Conservation (phyloP, 2,329 filamentous ascomycete species). For the Fusarium heterosporum region DNA sequence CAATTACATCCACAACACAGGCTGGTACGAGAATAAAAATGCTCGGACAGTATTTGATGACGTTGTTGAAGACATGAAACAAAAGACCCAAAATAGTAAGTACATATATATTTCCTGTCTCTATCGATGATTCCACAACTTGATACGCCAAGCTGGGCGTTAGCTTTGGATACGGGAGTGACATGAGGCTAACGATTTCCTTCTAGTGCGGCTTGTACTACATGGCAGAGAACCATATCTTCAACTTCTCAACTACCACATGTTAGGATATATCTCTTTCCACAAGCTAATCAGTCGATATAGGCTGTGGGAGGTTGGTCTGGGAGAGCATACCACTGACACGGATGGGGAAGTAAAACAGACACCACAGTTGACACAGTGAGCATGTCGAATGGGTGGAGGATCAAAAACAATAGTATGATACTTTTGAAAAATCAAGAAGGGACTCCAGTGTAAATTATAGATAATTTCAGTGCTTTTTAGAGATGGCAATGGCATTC, state of each 20-base stretch:
- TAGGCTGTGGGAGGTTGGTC: constrained; percentile 3
- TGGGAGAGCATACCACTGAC: constrained; percentile 3
- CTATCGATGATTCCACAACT: too few species aligned
- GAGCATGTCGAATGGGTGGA: too few species aligned
- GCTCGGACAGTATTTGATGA: not conserved
- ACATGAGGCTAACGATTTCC: too few species aligned
- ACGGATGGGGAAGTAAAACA: not conserved
- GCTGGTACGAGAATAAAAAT: constrained; percentile 19
- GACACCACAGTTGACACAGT: not conserved
- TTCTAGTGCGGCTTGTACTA: constrained; percentile 5
- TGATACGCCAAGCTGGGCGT: too few species aligned
- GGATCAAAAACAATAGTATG: too few species aligned
- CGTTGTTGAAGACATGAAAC: not conserved
- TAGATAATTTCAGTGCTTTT: too few species aligned
- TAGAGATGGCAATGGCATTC: too few species aligned
- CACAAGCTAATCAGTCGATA: constrained; percentile 9
- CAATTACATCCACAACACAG: constrained; percentile 22
- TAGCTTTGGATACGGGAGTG: too few species aligned
- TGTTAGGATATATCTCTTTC: constrained; percentile 8
- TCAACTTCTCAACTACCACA: not conserved
- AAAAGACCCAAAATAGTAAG: not conserved
- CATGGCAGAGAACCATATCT: not conserved
- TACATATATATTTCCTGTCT: not conserved
- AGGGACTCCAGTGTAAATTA: too few species aligned
- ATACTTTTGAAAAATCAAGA: too few species aligned